A percentile compares a stretch with the other conserved stretches of the same genome.
Conservation (phyloP, 2,329 filamentous ascomycete species). For the Colletotrichum caudatum region DNA sequence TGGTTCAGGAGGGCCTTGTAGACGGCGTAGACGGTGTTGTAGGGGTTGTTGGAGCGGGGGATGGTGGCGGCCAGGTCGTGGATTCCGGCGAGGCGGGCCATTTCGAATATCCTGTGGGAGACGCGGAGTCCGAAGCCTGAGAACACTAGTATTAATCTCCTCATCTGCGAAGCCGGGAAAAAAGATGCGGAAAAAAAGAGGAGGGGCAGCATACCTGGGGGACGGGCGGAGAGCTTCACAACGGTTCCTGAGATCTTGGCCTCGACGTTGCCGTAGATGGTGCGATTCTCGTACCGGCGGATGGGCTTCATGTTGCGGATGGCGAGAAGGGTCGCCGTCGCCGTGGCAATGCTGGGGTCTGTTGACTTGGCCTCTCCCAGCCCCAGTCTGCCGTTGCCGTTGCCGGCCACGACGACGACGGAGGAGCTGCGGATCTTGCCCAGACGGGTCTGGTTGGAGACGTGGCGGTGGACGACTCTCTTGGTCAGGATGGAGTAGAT, state of each 20-base stretch:
- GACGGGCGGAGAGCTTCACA: conserved; percentile 83
- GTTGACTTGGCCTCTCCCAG: conserved; percentile 91
- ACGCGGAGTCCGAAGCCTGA: conserved; percentile 93
- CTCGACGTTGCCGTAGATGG: conserved; percentile 87
- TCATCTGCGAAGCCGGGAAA: not conserved
- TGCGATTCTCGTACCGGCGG: conserved; percentile 88
- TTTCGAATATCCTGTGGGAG: conserved; percentile 92
- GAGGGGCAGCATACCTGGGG: conserved; percentile 77
- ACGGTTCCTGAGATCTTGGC: conserved; percentile 90
- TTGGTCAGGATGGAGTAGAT: conserved; percentile 73
- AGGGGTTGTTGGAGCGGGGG: conserved; percentile 88
- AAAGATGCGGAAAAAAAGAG: not conserved
- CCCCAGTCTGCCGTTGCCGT: conserved; percentile 86
- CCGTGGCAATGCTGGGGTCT: conserved; percentile 74
- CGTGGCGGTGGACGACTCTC: conserved; percentile 77
- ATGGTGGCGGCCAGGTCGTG: conserved; percentile 87
- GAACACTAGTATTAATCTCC: not conserved
- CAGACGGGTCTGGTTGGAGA: conserved; percentile 94
- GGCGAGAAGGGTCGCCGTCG: conserved; percentile 83
- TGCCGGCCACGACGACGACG: conserved; percentile 84
- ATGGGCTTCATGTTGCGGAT: conserved; percentile 96
- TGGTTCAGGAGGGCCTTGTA: conserved; percentile 87
- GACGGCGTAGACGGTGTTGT: conserved; percentile 97
- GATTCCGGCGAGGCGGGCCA: conserved; percentile 89
- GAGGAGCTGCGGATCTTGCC: conserved; percentile 89